Evolutionary conservation across 2,329 filamentous ascomycete genomes (phyloP), one percentile per base, ranked within the genome.

Genomic region (Calonectria naviculata): DNA sequence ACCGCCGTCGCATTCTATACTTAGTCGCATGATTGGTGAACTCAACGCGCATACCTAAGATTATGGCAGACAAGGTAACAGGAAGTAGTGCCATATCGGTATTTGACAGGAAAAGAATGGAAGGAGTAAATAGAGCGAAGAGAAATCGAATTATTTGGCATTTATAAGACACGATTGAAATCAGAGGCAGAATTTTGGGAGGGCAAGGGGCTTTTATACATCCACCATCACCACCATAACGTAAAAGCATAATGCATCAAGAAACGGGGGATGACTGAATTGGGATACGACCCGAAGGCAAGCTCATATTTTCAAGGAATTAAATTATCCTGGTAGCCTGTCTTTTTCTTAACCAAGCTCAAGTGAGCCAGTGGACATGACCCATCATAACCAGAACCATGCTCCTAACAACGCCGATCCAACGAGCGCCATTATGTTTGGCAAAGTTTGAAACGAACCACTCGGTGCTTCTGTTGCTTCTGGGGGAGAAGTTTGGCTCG

Each of bases 231-330:
- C 21, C 41, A 52, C 26, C 73, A 75, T 78, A 78, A 78, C 75
- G 66, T 31, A 24, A 41, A 75, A 76, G 52, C 75, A 78, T 78
- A 78, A 78, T 70, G 70, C 49, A n/a, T 42, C 21, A 4, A 46
- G 5, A 29, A 15, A 17, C 12, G 38, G 36, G 19, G 26, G 66
- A 38, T 15, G 3, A 19, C 13, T 8, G 24, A 49, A 34, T 36
- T 19, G 29, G 36, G 24, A 5, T 49, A 5, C 26, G 49, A 34
- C 26, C 26, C 26, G 15, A 60, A 19, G 28, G 4, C 17, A 47
- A 17, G 19, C 12, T n/a, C 9, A 15, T 36, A 19, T n/a, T 52
- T n/a, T 13, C 17, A 21, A 34, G 7, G 5, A 24, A 34, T 34
- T 34, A 10, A 36, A 56, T 29, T 17, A 54, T 13, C 26, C 15